These are phyloP conservation scores for Hypomontagnella monticulosa DNA, from an alignment of 495 filamentous ascomycete genomes.

Conservation along the genomic window DNA sequence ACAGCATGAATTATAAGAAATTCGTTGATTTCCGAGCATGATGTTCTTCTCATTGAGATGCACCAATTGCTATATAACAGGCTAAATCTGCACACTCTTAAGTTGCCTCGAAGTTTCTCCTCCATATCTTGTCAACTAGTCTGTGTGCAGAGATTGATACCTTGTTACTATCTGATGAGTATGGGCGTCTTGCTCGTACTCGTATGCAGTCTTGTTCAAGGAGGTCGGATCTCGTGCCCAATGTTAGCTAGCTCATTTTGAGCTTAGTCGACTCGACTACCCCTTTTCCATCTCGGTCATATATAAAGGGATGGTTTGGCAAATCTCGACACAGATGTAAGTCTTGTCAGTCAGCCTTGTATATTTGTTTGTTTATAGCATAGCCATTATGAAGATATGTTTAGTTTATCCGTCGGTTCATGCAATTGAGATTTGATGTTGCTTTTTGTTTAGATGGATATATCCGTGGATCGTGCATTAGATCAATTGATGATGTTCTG, in stretches of 20 bases:
- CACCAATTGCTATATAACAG: constrained; percentile 3
- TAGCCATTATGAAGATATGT: too few relatives aligned
- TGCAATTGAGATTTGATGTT: too few relatives aligned
- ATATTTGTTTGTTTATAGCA: background rate
- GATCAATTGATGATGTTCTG: too few relatives aligned
- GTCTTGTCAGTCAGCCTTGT: background rate
- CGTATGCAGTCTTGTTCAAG: constrained; percentile 37
- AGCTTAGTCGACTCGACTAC: constrained; percentile 4
- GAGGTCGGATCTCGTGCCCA: constrained; percentile 40
- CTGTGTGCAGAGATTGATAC: constrained; percentile 86
- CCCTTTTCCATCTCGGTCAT: constrained; percentile 26
- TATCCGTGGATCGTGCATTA: too few relatives aligned
- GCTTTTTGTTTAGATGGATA: too few relatives aligned
- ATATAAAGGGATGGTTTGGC: constrained; percentile 30
- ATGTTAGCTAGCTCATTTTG: background rate
- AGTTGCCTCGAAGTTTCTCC: constrained; percentile 80
- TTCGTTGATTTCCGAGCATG: background rate
- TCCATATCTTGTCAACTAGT: constrained; percentile 90
- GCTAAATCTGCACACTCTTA: constrained; percentile 79
- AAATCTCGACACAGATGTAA: constrained; percentile 29
- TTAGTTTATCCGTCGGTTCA: too few relatives aligned
- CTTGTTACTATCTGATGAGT: constrained; percentile 48
- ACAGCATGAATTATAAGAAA: constrained; percentile 13
- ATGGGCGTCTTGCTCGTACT: constrained; percentile 54
- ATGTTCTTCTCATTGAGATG: constrained; percentile 1